Base-by-base conservation (phyloP, 305 asterid genomes). In the Solanum hybrid region DNA sequence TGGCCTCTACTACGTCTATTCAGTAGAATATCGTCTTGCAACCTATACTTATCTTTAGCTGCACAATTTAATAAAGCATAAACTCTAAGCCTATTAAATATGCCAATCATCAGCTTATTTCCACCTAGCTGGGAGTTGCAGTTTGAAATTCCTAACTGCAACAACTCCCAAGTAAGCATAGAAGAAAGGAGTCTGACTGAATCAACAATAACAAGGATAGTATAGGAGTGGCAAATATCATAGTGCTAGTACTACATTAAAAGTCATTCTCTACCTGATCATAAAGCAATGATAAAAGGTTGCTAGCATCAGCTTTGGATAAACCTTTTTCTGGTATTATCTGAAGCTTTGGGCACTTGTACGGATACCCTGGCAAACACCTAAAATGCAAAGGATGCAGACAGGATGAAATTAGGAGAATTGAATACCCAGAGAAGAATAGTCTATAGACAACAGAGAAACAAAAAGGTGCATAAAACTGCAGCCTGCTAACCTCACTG, bases 281-380 rank as follows among this genome's bases (percentile, higher is more conserved):
- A 90, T 93, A 92, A 88, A 97, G 99, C 92, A 97, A 94, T 36
- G 97, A 91, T 89, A 96, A 93, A 93, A 97, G 99, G 91, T 94
- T 96, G 89, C 95, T 95, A 39, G 95, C 94, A 89, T 96, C 95
- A 91, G 90, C 90, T 91, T 94, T 94, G 86, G 97, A 93, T 92
- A 97, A 91, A 82, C 99, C 99, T 90, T 94, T 95, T 94, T 95
- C 99, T 87, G 99, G 97, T 41, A 93, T 86, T 93, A 97, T 92
- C 91, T 93, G 95, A 93, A 97, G 93, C 94, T 95, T 97, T 27
- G 99, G 99, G 93, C 96, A 94, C 92, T 96, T 97, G 94, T 93
- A 93, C 32, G 99, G 99, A 93, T 97, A 97, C 34, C 99, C 99
- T 88, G 96, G 98, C 89, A 95, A 89, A 87, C 90, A 97, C 94